phyloP scores from a whole-genome alignment of 2,329 filamentous ascomycete genomes.

The Calonectria montana region DNA sequence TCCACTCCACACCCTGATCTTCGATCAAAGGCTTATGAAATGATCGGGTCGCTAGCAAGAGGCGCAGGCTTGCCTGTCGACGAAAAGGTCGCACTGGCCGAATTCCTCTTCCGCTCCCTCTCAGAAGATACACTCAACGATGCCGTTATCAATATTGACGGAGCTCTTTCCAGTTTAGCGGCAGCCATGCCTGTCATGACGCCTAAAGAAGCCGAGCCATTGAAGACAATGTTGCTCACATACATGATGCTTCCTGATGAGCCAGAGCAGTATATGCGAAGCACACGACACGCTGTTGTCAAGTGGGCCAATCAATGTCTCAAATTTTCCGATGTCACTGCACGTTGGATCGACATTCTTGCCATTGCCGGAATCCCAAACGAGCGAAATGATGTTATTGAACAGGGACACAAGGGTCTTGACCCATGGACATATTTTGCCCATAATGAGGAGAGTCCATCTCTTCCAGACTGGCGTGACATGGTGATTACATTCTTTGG shows the following conservation, averaged over 20 bases:
- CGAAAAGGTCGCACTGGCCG: constrained; percentile 65
- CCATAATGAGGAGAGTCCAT: constrained; percentile 54
- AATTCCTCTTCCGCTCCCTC: constrained; percentile 87
- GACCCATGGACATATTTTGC: constrained; percentile 71
- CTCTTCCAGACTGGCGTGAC: constrained; percentile 63
- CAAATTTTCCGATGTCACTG: constrained; percentile 80
- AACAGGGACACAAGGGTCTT: constrained; percentile 90
- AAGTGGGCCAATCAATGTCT: constrained; percentile 93
- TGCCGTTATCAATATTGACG: constrained; percentile 88
- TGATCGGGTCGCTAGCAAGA: constrained; percentile 83
- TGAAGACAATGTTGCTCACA: constrained; percentile 70
- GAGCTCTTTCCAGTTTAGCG: constrained; percentile 81
- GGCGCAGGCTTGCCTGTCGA: constrained; percentile 67
- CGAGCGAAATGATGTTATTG: constrained; percentile 84
- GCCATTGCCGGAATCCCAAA: constrained; percentile 75
- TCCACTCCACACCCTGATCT: constrained; percentile 72
- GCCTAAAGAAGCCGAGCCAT: constrained; percentile 43
- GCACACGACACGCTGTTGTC: constrained; percentile 83
- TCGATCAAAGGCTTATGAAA: constrained; percentile 87
- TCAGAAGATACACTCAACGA: constrained; percentile 81
- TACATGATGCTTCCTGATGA: constrained; percentile 71
- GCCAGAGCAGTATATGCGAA: constrained; percentile 66
- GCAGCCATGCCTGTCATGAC: constrained; percentile 54
- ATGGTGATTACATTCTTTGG: constrained; percentile 64
- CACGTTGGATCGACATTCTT: constrained; percentile 88